Conservation (phyloP, 169 alveolate genomes). For the Cryptosporidium bovis region DNA sequence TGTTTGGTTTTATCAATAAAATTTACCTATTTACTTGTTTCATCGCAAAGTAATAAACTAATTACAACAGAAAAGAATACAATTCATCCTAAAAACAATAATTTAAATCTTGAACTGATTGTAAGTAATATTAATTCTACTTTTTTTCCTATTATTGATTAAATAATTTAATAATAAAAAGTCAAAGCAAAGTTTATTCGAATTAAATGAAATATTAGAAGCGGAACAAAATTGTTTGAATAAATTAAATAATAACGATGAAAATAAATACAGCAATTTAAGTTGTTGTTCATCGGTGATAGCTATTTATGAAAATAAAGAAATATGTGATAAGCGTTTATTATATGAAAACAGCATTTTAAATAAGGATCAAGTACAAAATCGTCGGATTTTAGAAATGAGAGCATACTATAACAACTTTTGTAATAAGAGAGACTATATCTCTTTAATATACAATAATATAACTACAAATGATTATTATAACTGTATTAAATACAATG, state of each 20-base stretch:
- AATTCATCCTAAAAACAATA: no score
- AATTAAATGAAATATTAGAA: background rate
- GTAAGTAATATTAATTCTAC: no score
- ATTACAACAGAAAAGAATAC: no score
- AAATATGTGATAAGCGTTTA: slow-evolving; percentile 12
- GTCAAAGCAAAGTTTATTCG: background rate
- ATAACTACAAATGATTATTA: slow-evolving; percentile 23
- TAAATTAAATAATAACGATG: background rate
- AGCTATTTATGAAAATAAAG: slow-evolving; percentile 22
- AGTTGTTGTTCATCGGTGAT: slow-evolving; percentile 47
- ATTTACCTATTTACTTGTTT: no score
- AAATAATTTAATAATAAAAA: background rate
- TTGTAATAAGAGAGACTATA: slow-evolving; percentile 24
- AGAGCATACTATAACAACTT: slow-evolving; percentile 13
- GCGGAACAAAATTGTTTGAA: slow-evolving; percentile 34
- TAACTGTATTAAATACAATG: slow-evolving; percentile 35
- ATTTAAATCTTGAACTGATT: no score
- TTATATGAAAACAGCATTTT: background rate
- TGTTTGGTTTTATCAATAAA: no score
- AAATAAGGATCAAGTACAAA: background rate
- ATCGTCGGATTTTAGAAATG: background rate
- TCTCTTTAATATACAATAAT: slow-evolving; percentile 8
- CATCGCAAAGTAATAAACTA: no score
- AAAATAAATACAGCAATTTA: background rate
- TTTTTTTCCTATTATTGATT: no score